A percentile compares a stretch with the other conserved stretches of the same genome.
Evolutionary conservation across 805 yeast species (phyloP).

Genomic region (Monosporozyma servazzii): DNA sequence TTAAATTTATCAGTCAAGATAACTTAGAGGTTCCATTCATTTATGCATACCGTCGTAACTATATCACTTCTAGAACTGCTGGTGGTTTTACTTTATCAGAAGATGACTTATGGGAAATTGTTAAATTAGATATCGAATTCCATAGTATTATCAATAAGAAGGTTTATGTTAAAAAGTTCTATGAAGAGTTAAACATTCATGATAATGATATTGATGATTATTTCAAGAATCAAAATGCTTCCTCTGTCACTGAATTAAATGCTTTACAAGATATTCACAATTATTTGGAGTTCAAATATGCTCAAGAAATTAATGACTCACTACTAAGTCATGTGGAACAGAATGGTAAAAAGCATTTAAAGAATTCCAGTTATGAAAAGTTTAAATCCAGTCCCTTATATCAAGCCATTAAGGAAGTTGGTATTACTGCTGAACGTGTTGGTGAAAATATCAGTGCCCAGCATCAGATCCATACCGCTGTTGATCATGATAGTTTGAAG

Average conservation of each 20-base stretch:
- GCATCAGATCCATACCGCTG: slow-evolving; percentile 60
- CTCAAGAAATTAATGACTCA: slow-evolving; percentile 33
- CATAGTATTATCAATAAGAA: slow-evolving; percentile 76
- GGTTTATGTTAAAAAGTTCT: slow-evolving; percentile 48
- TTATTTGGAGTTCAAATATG: slow-evolving; percentile 64
- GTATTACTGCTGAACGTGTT: slow-evolving; percentile 68
- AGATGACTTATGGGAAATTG: slow-evolving; percentile 88
- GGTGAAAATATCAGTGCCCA: slow-evolving; percentile 73
- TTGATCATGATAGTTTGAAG: slow-evolving; percentile 46
- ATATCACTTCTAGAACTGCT: slow-evolving; percentile 39
- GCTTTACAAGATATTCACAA: slow-evolving; percentile 71
- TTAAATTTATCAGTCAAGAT: slow-evolving; percentile 65
- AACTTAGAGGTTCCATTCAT: slow-evolving; percentile 88
- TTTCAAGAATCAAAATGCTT: slow-evolving; percentile 44
- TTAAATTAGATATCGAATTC: slow-evolving; percentile 77
- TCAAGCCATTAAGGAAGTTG: slow-evolving; percentile 58
- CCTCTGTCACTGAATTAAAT: slow-evolving; percentile 52
- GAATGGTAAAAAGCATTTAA: slow-evolving; percentile 45
- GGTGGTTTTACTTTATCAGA: slow-evolving; percentile 46
- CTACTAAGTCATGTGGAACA: slow-evolving; percentile 20
- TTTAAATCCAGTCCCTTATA: slow-evolving; percentile 56
- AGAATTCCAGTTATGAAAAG: slow-evolving; percentile 54
- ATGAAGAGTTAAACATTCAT: slow-evolving; percentile 42
- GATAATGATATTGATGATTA: slow-evolving; percentile 53
- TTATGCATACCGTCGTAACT: slow-evolving; percentile 92